Evolutionary conservation across 495 filamentous ascomycete species (phyloP).

Genomic region (Penicillium coffeae): DNA sequence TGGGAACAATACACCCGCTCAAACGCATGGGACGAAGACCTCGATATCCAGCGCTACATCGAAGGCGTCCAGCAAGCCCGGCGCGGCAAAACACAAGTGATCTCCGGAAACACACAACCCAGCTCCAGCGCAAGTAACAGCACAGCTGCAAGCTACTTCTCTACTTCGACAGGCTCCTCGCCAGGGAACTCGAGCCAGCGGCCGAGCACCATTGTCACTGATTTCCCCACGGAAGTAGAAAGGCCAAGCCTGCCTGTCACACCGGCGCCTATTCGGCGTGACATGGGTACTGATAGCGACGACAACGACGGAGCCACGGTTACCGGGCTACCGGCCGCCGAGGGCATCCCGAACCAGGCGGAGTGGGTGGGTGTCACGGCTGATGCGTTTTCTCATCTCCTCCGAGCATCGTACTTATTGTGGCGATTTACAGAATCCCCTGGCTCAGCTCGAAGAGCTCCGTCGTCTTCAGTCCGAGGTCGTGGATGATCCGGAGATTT

Average conservation of each 20-base stretch:
- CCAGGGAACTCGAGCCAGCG: slow-evolving; percentile 25
- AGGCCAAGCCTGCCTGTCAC: slow-evolving; percentile 89
- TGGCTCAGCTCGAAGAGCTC: slow-evolving; percentile 64
- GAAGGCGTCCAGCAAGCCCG: slow-evolving; percentile 63
- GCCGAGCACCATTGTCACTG: slow-evolving; percentile 64
- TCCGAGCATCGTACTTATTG: slow-evolving; percentile 56
- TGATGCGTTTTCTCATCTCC: slow-evolving; percentile 46
- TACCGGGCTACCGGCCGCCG: slow-evolving; percentile 60
- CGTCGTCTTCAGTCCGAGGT: slow-evolving; percentile 58
- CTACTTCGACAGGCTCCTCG: background rate
- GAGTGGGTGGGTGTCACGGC: slow-evolving; percentile 83
- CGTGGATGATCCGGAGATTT: slow-evolving; percentile 36
- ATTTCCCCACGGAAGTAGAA: slow-evolving; percentile 81
- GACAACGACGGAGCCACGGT: slow-evolving; percentile 35
- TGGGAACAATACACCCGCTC: slow-evolving; percentile 63
- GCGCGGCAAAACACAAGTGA: slow-evolving; percentile 56
- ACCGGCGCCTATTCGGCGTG: slow-evolving; percentile 67
- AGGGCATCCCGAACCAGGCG: slow-evolving; percentile 76
- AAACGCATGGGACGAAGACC: slow-evolving; percentile 88
- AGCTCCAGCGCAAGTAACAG: slow-evolving; percentile 7
- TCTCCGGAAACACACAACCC: slow-evolving; percentile 24
- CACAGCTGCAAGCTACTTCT: slow-evolving; percentile 1
- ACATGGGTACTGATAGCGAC: slow-evolving; percentile 49
- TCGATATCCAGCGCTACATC: slow-evolving; percentile 77
- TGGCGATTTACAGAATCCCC: slow-evolving; percentile 67